These are phyloP conservation scores for Malassezia brasiliensis DNA, from an alignment of 1,284 basidiomycete species.

Conservation along the genomic window DNA sequence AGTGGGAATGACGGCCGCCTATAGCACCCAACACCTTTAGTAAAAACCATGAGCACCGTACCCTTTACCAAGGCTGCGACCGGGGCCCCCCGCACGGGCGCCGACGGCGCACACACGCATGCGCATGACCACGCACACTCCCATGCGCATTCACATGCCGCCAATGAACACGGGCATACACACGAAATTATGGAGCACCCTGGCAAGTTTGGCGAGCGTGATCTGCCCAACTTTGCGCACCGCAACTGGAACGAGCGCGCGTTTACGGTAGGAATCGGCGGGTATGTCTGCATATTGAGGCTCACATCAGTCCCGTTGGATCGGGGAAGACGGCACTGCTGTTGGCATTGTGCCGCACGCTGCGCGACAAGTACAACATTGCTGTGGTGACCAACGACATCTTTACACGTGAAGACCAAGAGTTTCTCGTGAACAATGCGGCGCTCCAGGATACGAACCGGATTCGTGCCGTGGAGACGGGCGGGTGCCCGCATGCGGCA, in stretches of 20 bases:
- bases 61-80: not conserved
- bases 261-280: conserved; percentile 93
- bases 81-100: not conserved
- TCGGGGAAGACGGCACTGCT: conserved; percentile 94
- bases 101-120: not conserved
- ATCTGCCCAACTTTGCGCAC: conserved; percentile 73
- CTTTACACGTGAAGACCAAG: conserved; percentile 76
- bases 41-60: not conserved
- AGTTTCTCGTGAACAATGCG: conserved; percentile 85
- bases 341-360: conserved; percentile 74
- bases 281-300: conserved; percentile 53
- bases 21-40: not conserved
- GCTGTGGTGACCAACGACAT: conserved; percentile 55
- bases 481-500: conserved; percentile 48
- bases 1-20: conserved; percentile 17
- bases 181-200: conserved; percentile 28
- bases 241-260: conserved; percentile 85
- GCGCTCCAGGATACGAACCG: conserved; percentile 68
- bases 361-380: conserved; percentile 78
- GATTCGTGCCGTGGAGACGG: conserved; percentile 90
- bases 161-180: conserved; percentile 45
- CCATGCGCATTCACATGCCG: conserved; percentile 7
- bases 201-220: conserved; percentile 86
- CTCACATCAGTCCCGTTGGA: conserved; percentile 59
- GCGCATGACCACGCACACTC: conserved; percentile 17